Evolutionary conservation across 2,329 filamentous ascomycete genomes (phyloP).

Genomic region (Thelonectria olida): DNA sequence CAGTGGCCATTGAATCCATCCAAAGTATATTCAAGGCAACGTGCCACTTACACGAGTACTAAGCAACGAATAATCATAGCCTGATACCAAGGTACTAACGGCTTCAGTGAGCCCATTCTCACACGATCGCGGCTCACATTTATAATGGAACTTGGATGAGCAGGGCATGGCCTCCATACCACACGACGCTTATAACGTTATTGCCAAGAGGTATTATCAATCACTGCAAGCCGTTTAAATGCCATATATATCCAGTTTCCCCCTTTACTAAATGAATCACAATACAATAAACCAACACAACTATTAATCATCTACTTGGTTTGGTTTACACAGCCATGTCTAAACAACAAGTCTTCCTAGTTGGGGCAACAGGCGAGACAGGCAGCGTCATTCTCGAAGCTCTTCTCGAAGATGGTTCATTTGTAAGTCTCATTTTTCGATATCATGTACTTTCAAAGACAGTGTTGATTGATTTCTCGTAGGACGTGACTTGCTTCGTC

Average conservation of each 20-base stretch:
- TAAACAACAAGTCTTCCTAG: neutral
- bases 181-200: neutral
- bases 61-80: no score
- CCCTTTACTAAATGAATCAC: neutral
- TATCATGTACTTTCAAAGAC: neutral
- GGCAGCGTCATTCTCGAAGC: neutral
- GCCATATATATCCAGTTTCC: neutral
- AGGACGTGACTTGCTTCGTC: slow-evolving; percentile 11
- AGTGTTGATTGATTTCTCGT: neutral
- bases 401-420: neutral
- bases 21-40: no score
- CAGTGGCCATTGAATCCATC: no score
- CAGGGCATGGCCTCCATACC: no score
- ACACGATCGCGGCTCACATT: neutral
- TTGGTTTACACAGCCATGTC: neutral
- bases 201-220: neutral
- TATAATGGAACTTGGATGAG: neutral
- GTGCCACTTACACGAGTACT: no score
- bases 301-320: no score
- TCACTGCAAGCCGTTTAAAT: neutral
- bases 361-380: slow-evolving; percentile 1
- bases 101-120: neutral
- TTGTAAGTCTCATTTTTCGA: neutral
- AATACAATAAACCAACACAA: no score
- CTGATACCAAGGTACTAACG: neutral